These are phyloP conservation scores for Lasiosphaeria ovina DNA, from an alignment of 495 filamentous ascomycete species.

Conservation along the genomic window DNA sequence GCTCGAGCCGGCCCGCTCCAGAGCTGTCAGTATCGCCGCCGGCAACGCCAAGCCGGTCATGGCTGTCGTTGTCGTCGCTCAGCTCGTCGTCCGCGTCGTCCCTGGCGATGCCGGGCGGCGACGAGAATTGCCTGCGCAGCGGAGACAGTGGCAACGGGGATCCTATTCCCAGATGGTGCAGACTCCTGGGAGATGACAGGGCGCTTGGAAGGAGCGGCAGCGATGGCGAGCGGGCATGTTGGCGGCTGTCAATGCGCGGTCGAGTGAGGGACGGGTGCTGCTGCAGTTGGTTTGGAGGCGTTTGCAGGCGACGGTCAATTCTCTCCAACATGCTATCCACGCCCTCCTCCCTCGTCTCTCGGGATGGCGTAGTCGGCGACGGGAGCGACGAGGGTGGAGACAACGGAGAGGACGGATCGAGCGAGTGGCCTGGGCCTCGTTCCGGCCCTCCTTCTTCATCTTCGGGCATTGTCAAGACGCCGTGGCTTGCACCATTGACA, in stretches of 20 bases:
- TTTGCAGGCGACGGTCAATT: neutral
- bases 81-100: slow-evolving; percentile 12
- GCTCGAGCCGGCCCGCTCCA: neutral
- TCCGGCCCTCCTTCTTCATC: too few species aligned
- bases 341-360: neutral
- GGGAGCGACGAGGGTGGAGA: neutral
- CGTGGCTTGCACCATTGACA: too few species aligned
- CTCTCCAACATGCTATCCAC: neutral
- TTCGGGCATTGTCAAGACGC: too few species aligned
- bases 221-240: slow-evolving; percentile 10
- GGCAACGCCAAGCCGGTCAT: neutral
- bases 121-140: slow-evolving; percentile 28
- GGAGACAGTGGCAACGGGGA: slow-evolving; percentile 35
- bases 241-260: neutral
- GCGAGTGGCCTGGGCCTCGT: too few species aligned
- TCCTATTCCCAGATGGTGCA: slow-evolving; percentile 34
- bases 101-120: slow-evolving; percentile 15
- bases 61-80: neutral
- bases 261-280: neutral
- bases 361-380: neutral
- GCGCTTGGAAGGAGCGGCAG: slow-evolving; percentile 4
- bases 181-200: slow-evolving; percentile 16
- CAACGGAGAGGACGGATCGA: neutral
- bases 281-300: slow-evolving; percentile 1
- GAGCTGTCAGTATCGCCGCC: neutral